Percentiles rank a stretch among this genome's conserved stretches.
Conservation (phyloP, 2,329 filamentous ascomycete species). For the Phialophora expanda region DNA sequence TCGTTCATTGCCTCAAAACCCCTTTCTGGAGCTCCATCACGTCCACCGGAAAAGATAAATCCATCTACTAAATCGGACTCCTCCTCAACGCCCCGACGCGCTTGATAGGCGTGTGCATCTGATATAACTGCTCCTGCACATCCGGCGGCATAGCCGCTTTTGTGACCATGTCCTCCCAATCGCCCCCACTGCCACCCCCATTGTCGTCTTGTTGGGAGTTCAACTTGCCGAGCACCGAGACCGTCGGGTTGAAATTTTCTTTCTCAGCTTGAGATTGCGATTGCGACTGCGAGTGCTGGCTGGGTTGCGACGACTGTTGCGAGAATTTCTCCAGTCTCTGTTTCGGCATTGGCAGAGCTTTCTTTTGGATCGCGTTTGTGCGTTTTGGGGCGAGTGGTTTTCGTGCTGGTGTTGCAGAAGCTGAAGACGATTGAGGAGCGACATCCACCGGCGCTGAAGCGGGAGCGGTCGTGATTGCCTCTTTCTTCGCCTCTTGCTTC, state of each 20-base stretch:
- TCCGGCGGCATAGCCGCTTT: slow-evolving; percentile 38
- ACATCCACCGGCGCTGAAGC: not conserved
- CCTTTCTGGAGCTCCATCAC: not conserved
- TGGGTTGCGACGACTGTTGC: not conserved
- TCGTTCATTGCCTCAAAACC: not conserved
- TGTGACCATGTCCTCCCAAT: slow-evolving; percentile 4
- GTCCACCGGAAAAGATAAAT: not conserved
- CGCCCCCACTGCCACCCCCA: not conserved
- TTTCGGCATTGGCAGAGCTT: slow-evolving; percentile 36
- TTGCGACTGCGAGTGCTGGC: slow-evolving; percentile 1
- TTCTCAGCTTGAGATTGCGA: slow-evolving; percentile 23
- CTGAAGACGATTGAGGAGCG: not conserved
- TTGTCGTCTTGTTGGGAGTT: slow-evolving; percentile 10
- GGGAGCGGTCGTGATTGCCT: not conserved
- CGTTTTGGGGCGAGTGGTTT: slow-evolving; percentile 37
- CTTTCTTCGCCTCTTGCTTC: slow-evolving; percentile 22
- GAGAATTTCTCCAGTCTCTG: slow-evolving; percentile 31
- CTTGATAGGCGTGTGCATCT: slow-evolving; percentile 37
- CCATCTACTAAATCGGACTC: slow-evolving; percentile 35
- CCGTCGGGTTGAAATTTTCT: slow-evolving; percentile 34
- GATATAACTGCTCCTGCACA: slow-evolving; percentile 39
- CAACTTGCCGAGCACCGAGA: slow-evolving; percentile 19
- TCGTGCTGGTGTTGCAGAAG: slow-evolving; percentile 11
- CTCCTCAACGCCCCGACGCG: slow-evolving; percentile 38
- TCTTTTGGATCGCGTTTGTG: slow-evolving; percentile 35